Base-by-base conservation (phyloP, 371 early-diverging fungal species). In the Rhizopus arrhizus region DNA sequence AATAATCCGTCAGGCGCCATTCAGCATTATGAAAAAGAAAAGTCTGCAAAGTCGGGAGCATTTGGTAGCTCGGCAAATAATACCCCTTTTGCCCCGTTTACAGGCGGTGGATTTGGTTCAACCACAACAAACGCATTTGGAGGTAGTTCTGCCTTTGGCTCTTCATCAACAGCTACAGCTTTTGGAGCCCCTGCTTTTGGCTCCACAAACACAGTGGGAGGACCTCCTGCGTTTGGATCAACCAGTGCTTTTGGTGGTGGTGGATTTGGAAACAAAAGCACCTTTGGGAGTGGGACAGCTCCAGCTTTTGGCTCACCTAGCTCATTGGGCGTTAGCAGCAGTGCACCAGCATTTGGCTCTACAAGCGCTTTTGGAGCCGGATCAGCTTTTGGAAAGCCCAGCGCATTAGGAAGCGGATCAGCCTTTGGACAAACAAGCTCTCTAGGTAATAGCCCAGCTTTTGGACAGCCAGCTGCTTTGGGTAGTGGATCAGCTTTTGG, bases 1-100 rank as follows among this genome's bases (percentile, higher is more conserved):
- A 62, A 53, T 29, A 66, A 73, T 38, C 53, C 73, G 31, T 43
- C 52, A 16, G 73, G 58, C 9, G 80, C 80, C 1, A 57, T 80
- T 45, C 66, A 71, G 13, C 75, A 80, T 59, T 76, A 72, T 36
- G 67, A 77, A 43, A 66, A 65, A 22, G 65, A 77, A 62, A 77
- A 77, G 47, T 51, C 71, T 6, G 62, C 53, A 2, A 51, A 50
- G 8, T 51, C 76, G 22, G 59, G 67, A 7, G 67, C 62, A 1
- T 73, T 73, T 66, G 74, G 76, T 15, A 65, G 67, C n/a, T 12
- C 48, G 31, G 57, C 63, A 8, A 42, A 51, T 31, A 41, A 38
- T 36, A 52, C 62, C 12, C 66, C 59, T 10, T 72, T 75, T 72
- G 62, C 64, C 32, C 77, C 77, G 28, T 77, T 77, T 57, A 56